Evolutionary conservation across 352 stramenopile species (phyloP), one percentile per base, ranked within the genome.

Genomic region (Phytophthora pini): DNA sequence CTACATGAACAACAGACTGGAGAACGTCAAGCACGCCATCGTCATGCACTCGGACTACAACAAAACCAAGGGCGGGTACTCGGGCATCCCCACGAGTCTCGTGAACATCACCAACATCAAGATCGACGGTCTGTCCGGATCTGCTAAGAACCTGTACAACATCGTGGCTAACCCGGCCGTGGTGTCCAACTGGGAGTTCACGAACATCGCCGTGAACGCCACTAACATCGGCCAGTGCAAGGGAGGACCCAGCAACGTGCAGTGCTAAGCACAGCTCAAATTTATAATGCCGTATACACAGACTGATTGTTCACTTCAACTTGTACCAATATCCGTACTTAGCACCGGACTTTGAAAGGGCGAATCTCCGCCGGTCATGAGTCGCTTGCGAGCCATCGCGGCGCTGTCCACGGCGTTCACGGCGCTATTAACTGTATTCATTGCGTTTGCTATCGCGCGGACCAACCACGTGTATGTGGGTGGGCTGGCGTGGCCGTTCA

Each of bases 401-500:
- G 69, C 63, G 38, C 44, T 68, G 29, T 58, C 69, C 38, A 68
- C 60, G 9, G 65, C 64, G 6, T 54, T 50, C 26, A 51, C 70
- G 20, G 70, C 70, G 38, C 24, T 74, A 15, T 31, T 65, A 45
- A 78, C 76, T n/a, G 45, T 84, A 54, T 10, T 67, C 26, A 31
- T 65, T 11, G 63, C 74, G 26, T 77, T 85, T 39, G 47, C 41
- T 8, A 72, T 85, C 44, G 69, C 65, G 13, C 76, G 67, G 41
- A 29, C 47, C 46, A 73, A 74, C 44, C 44, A 50, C 50, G 61
- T 78, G n/a, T 89, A 87, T 57, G 56, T 86, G 43, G 80, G 80
- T 20, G 74, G 78, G 0, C 64, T 89, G 38, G 44, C 58, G 8
- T 90, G 81, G 81, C 78, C 80, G 4, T 89, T 84, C 65, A 54